These are phyloP conservation scores for Stagonosporopsis vannaccii DNA, from an alignment of 2,329 filamentous ascomycete genomes.

Conservation along the genomic window DNA sequence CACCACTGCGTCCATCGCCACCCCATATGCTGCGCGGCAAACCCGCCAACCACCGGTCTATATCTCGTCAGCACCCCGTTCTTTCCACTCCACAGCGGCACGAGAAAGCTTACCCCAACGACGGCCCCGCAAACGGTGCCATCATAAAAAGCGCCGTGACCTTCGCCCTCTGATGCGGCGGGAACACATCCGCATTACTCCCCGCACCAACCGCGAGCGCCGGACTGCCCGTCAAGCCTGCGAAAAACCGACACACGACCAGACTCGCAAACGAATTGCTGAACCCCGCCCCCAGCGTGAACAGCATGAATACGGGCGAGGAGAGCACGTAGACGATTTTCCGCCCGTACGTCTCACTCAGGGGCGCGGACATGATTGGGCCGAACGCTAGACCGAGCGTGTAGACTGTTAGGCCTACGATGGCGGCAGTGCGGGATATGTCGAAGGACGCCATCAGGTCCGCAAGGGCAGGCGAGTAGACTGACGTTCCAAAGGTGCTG, in stretches of 20 bases:
- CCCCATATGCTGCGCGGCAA: slow-evolving; percentile 54
- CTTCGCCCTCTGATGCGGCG: slow-evolving; percentile 41
- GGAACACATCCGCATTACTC: slow-evolving; percentile 51
- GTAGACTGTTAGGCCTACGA: slow-evolving; percentile 68
- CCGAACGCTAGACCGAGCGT: slow-evolving; percentile 67
- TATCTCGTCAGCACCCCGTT: neutral
- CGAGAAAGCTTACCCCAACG: slow-evolving; percentile 39
- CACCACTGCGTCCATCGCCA: slow-evolving; percentile 57
- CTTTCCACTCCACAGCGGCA: too few species aligned
- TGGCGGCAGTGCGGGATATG: slow-evolving; percentile 62
- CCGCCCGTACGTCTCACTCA: slow-evolving; percentile 66
- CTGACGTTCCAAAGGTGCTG: slow-evolving; percentile 63
- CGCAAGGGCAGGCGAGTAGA: slow-evolving; percentile 58
- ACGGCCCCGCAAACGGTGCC: slow-evolving; percentile 52
- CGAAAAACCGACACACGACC: slow-evolving; percentile 70
- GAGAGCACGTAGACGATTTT: slow-evolving; percentile 60
- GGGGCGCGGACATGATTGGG: slow-evolving; percentile 65
- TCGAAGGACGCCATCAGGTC: slow-evolving; percentile 62
- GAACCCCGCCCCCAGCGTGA: slow-evolving; percentile 64
- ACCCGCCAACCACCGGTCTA: slow-evolving; percentile 55
- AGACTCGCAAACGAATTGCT: slow-evolving; percentile 60
- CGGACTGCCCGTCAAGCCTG: slow-evolving; percentile 73
- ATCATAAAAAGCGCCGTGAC: slow-evolving; percentile 49
- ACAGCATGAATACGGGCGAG: slow-evolving; percentile 60
- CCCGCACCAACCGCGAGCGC: slow-evolving; percentile 54